phyloP scores from a whole-genome alignment of 306 rosid genomes.

The Cercis canadensis region DNA sequence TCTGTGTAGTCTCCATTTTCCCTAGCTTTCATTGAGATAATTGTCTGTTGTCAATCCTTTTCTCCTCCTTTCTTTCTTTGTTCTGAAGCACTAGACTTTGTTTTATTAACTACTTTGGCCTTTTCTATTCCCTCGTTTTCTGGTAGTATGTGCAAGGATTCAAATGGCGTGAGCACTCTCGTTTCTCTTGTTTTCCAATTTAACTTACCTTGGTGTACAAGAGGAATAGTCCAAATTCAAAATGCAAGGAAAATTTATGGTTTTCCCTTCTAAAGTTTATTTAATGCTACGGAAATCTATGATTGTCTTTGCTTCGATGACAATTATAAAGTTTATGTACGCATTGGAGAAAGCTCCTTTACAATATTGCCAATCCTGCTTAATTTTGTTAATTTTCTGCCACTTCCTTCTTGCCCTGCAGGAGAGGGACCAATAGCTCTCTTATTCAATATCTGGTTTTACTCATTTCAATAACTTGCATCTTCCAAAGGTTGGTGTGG shows the following conservation, averaged over 20 bases:
- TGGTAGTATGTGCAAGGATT: neutral
- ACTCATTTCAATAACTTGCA: neutral
- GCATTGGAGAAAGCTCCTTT: slow-evolving; percentile 7
- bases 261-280: neutral
- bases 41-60: too few species aligned
- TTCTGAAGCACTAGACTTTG: too few species aligned
- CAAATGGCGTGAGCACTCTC: neutral
- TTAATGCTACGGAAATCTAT: neutral
- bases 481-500: slow-evolving; percentile 23
- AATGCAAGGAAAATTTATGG: slow-evolving; percentile 1
- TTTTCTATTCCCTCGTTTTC: too few species aligned
- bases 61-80: too few species aligned
- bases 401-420: neutral
- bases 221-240: slow-evolving; percentile 5
- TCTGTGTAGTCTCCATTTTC: too few species aligned
- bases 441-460: slow-evolving; percentile 1
- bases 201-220: slow-evolving; percentile 1
- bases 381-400: neutral
- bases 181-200: neutral
- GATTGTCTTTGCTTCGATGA: neutral
- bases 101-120: too few species aligned
- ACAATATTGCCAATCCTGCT: neutral
- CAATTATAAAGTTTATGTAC: neutral
- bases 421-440: neutral
- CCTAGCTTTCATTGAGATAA: too few species aligned